Evolutionary conservation across 495 filamentous ascomycete species (phyloP), one percentile per base, ranked within the genome.

Genomic region (Cercophora scortea): DNA sequence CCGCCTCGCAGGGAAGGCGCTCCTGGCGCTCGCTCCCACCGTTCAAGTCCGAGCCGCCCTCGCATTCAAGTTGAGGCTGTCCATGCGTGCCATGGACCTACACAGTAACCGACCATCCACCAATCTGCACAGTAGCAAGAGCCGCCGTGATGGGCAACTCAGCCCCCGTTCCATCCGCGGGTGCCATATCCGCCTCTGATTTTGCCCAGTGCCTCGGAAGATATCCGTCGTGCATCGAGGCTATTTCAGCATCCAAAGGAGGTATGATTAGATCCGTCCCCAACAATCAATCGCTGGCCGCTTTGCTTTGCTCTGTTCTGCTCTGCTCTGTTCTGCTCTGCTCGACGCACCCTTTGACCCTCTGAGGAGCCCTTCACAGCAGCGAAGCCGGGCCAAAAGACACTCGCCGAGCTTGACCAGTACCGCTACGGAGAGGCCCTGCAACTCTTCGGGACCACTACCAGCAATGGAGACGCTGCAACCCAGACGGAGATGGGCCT

Each of bases 371-470:
- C 16, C 42, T n/a, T 33, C 19, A 42, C 33, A 19, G 38, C 48
- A 73, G 71, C 60, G 54, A 73, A 74, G 58, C 40, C 63, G 7
- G 71, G 71, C 16, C 71, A 76, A 47, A 62, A 64, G 47, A 70
- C 70, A 10, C 69, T 81, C 17, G 59, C 66, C 25, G 66, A 73
- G 34, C 65, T 79, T 47, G 78, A 79, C 51, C 51, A 66, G 17
- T 78, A 73, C 51, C 67, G 77, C 42, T 79, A 78, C 47, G 56
- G 58, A n/a, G 63, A 68, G 45, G 72, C 73, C 19, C 59, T 70
- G 32, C 58, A 55, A 8, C n/a, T 44, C 8, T 78, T 74, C 56
- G 64, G 60, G 7, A 55, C 66, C 45, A 41, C 11, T n/a, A 54
- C 62, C 9, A 41, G 54, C 32, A 61, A 49, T 11, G 25, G 25